phyloP scores from a whole-genome alignment of 352 stramenopile genomes.

The Phytophthora cajani region DNA sequence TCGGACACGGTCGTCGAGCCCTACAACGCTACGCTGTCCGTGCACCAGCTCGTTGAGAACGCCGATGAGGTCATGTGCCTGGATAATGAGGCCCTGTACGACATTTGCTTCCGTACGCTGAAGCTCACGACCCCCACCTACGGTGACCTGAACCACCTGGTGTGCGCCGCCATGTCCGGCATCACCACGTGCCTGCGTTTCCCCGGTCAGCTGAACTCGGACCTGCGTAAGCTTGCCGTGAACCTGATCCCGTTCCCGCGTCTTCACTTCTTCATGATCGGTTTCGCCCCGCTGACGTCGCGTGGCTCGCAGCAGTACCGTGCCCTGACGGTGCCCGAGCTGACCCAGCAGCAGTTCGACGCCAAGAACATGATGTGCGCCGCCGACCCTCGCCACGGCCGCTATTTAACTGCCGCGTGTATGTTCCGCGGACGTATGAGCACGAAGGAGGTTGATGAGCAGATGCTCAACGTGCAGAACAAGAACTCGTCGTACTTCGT shows the following conservation, averaged over 20 bases:
- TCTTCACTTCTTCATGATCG: conserved; percentile 99
- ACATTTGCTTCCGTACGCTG: conserved; percentile 99
- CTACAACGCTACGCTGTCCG: conserved; percentile 99
- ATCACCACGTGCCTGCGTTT: conserved; percentile 99
- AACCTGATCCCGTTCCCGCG: conserved; percentile 99
- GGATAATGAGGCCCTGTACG: conserved; percentile 99
- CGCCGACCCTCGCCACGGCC: conserved; percentile 98
- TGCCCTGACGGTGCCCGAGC: conserved; percentile 97
- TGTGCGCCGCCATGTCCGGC: conserved; percentile 98
- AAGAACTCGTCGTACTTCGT: conserved; percentile 99
- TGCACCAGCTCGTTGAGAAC: conserved; percentile 99
- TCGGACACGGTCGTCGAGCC: conserved; percentile 99
- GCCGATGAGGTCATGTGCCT: conserved; percentile 99
- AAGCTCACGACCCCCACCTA: conserved; percentile 99
- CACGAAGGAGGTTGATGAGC: conserved; percentile 99
- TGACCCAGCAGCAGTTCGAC: conserved; percentile 99
- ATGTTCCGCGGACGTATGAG: conserved; percentile 99
- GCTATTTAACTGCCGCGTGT: conserved; percentile 99
- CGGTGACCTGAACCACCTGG: conserved; percentile 98
- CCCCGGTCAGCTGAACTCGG: conserved; percentile 98
- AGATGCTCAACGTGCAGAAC: conserved; percentile 99
- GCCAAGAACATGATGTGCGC: conserved; percentile 99
- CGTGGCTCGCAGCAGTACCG: conserved; percentile 98
- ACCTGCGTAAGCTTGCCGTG: conserved; percentile 98
- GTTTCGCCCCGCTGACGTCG: conserved; percentile 98